Percentiles rank a stretch among this genome's conserved stretches.
phyloP scores from a whole-genome alignment of 2,329 filamentous ascomycete species.

The Diaporthe capsici region DNA sequence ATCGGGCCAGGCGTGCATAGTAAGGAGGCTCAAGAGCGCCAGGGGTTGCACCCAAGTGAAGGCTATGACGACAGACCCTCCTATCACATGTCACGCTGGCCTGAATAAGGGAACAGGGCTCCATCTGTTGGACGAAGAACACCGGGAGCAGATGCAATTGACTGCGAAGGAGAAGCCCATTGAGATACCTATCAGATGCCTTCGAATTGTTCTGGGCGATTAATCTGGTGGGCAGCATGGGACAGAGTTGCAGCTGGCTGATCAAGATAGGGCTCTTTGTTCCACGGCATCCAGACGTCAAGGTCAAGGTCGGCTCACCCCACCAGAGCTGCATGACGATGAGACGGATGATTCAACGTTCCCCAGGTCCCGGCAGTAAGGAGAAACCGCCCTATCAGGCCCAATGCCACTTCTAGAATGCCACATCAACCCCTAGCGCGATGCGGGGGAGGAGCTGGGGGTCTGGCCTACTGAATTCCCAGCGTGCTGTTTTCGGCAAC shows the following conservation, averaged over 20 bases:
- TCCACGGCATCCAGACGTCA: constrained; percentile 12
- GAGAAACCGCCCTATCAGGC: not conserved
- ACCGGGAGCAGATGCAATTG: not conserved
- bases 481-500: constrained; percentile 55
- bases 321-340: constrained; percentile 25
- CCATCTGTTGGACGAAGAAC: not conserved
- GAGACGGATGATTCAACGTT: not conserved
- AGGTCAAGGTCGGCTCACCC: not conserved
- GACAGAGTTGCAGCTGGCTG: not conserved
- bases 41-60: not conserved
- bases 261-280: not conserved
- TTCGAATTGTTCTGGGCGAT: not conserved
- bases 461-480: constrained; percentile 23
- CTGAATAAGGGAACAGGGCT: not conserved
- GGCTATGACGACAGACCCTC: constrained; percentile 37
- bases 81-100: constrained; percentile 37
- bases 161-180: not conserved
- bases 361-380: constrained; percentile 27
- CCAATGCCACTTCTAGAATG: constrained; percentile 16
- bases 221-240: not conserved
- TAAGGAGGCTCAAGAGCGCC: constrained; percentile 26
- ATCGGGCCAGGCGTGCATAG: constrained; percentile 21
- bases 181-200: rapidly evolving
- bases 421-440: constrained; percentile 22
- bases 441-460: constrained; percentile 39